Base-by-base conservation (phyloP, 495 filamentous ascomycete genomes). In the Penicillium cinerascens region DNA sequence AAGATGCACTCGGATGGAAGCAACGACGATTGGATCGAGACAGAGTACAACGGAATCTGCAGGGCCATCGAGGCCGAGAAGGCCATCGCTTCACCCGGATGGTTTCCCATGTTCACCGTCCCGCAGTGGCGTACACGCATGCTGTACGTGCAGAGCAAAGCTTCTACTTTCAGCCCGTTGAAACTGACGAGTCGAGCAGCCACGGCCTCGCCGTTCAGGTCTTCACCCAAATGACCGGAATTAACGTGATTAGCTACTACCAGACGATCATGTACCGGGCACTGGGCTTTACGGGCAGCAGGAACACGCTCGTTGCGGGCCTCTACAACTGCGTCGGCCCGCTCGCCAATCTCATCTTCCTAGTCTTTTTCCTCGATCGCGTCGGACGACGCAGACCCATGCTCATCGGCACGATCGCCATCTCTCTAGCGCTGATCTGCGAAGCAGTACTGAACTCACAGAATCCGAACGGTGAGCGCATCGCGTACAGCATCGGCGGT, bases 301-400 rank as follows among this genome's bases (percentile, higher is more conserved):
- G 72, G 20, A 73, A 68, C 27, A 66, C 81, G 11, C 76, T 85
- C 0, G 77, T 85, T 2, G 74, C 76, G 6, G 81, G 79, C 7
- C 73, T 84, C 41, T 85, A 85, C 66, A 85, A 85, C 51, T 78
- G 79, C 26, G 69, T 83, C 18, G 80, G 80, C 13, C 79, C 80
- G 17, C 40, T 82, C 11, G 64, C 73, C 40, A 80, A 73, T 55
- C 56, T 78, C 2, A 55, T 78, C 52, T 78, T 77, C 54, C 73
- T 77, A 40, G 52, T 71, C n/a, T 75, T 71, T 52, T 43, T 73
- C 17, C 66, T 73, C 27, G 72, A 75, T 47, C 62, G 65, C 20
- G 65, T 75, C 8, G 69, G 70, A 10, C 67, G 72, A 1, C 67
- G 68, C 22, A 63, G 55, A 16, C 70, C 68, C 21, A 62, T 75